phyloP scores from a whole-genome alignment of 257 asterid genomes.

The Lycium barbarum region DNA sequence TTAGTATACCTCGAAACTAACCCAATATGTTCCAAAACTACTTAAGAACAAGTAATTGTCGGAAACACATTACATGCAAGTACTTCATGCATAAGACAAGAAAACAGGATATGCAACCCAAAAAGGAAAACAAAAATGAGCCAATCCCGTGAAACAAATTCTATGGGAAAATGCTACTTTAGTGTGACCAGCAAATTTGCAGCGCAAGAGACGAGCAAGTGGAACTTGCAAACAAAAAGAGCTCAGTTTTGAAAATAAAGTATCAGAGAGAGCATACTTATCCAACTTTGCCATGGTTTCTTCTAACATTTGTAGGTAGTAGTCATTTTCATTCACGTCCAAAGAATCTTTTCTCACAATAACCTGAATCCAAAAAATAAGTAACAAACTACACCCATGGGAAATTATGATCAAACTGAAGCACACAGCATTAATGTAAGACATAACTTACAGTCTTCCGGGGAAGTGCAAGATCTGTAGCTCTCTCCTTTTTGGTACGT shows the following conservation, averaged over 20 bases:
- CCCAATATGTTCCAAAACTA: constrained; percentile 15
- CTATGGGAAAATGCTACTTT: background rate
- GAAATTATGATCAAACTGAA: background rate
- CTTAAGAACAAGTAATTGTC: background rate
- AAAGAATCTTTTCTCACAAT: constrained; percentile 70
- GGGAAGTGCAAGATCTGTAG: constrained; percentile 92
- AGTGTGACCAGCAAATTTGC: background rate
- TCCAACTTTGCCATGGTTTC: constrained; percentile 73
- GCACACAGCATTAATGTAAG: background rate
- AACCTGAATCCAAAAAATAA: constrained; percentile 52
- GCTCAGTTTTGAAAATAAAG: background rate
- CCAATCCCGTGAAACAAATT: background rate
- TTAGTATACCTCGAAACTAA: background rate
- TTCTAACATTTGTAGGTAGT: constrained; percentile 52
- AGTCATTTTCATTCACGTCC: constrained; percentile 75
- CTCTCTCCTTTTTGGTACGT: constrained; percentile 92
- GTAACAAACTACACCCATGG: constrained; percentile 7
- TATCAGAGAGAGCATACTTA: constrained; percentile 53
- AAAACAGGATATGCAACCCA: background rate
- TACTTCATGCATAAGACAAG: background rate
- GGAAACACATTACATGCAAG: background rate
- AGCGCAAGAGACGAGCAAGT: background rate
- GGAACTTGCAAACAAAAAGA: constrained; percentile 17
- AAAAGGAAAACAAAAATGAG: background rate
- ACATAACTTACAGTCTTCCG: constrained; percentile 66